These are phyloP conservation scores for Paramecium sexaurelia DNA, from an alignment of 73 alveolate genomes.

Conservation along the genomic window DNA sequence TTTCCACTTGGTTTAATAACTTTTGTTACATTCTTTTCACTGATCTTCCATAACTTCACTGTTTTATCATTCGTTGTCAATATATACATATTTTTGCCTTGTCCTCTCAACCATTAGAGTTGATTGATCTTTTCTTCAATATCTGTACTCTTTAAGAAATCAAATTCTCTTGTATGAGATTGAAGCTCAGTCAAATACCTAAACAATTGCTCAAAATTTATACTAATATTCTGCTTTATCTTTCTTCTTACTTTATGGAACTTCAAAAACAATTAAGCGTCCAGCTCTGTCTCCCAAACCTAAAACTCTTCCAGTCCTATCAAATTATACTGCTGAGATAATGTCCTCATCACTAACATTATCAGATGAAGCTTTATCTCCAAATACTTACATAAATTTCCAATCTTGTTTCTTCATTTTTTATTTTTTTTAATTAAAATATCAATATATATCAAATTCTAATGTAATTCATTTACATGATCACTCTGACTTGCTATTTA, in stretches of 20 bases:
- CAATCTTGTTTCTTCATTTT: conserved; percentile 64
- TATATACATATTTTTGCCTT: conserved; percentile 70
- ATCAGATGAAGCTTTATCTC: conserved; percentile 69
- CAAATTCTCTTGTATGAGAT: conserved; percentile 82
- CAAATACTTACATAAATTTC: conserved; percentile 68
- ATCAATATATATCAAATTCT: neutral
- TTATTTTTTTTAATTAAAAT: neutral
- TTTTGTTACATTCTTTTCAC: conserved; percentile 62
- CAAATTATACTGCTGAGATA: conserved; percentile 78
- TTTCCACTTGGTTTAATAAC: conserved; percentile 67
- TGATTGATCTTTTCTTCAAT: conserved; percentile 82
- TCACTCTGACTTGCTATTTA: neutral
- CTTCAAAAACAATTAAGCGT: conserved; percentile 77
- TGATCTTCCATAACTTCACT: conserved; percentile 75
- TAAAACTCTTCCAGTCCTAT: conserved; percentile 77
- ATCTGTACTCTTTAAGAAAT: conserved; percentile 76
- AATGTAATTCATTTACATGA: neutral
- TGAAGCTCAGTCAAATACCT: conserved; percentile 81
- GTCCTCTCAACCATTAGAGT: conserved; percentile 76
- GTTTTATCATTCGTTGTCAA: conserved; percentile 81
- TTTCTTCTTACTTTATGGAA: conserved; percentile 54
- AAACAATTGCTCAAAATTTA: conserved; percentile 34
- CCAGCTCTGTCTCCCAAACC: conserved; percentile 90
- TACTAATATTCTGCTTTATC: conserved; percentile 68
- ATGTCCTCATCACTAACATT: conserved; percentile 75